Conservation (phyloP, 345 rosid genomes). For the Salix arbutifolia region DNA sequence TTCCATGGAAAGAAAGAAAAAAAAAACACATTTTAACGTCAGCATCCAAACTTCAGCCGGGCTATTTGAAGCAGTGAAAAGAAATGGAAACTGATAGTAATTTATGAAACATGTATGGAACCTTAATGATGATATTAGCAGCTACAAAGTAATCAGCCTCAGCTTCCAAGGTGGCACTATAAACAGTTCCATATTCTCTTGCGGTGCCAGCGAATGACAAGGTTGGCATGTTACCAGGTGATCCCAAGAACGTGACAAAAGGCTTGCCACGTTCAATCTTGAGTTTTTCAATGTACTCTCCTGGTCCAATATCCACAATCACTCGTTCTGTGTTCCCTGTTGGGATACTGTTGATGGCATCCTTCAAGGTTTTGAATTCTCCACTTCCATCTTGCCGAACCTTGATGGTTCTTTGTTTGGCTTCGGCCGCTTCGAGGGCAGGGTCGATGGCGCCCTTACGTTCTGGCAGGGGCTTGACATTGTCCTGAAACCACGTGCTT, state of each 20-base stretch:
- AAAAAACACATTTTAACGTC: too few relatives aligned
- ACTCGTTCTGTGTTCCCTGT: conserved; percentile 44
- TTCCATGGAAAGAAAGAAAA: too few relatives aligned
- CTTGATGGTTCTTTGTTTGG: conserved; percentile 26
- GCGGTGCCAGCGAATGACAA: conserved; percentile 49
- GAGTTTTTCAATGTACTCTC: conserved; percentile 52
- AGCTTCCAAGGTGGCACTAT: conserved; percentile 57
- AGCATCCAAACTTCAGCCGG: not conserved
- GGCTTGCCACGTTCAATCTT: conserved; percentile 36
- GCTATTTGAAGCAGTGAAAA: not conserved
- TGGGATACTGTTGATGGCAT: conserved; percentile 48
- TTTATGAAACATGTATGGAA: conserved; percentile 2
- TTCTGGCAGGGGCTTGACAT: conserved; percentile 27
- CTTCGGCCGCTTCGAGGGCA: conserved; percentile 43
- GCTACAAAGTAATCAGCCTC: conserved; percentile 62
- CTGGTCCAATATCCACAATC: conserved; percentile 45
- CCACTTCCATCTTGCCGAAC: conserved; percentile 48
- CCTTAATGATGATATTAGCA: conserved; percentile 43
- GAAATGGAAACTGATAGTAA: not conserved
- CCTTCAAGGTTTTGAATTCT: conserved; percentile 41
- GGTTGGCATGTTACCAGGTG: conserved; percentile 33
- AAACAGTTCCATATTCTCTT: conserved; percentile 45
- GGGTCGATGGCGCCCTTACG: conserved; percentile 45
- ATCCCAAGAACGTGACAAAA: conserved; percentile 51
- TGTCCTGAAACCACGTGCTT: conserved; percentile 34